Evolutionary conservation across 768 basidiomycete genomes (phyloP).

Genomic region (Collybiopsis luxurians): DNA sequence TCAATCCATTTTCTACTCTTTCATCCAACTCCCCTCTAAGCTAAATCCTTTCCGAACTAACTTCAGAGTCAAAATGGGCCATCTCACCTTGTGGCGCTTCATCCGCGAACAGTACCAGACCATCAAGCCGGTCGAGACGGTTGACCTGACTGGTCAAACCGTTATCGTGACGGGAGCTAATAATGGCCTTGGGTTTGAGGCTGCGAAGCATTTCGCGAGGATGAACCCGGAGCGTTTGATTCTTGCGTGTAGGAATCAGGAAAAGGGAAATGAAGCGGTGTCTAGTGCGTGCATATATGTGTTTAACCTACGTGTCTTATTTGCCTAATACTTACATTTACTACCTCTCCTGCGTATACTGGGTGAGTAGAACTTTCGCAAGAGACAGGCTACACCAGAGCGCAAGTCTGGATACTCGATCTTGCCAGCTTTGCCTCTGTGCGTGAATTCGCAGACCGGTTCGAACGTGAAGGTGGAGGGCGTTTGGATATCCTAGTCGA

Average conservation of each 20-base stretch:
- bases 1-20: no score
- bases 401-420: constrained; percentile 28
- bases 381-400: constrained; percentile 19
- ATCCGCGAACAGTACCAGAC: constrained; percentile 2
- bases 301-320: constrained; percentile 17
- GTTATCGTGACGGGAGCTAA: constrained; percentile 30
- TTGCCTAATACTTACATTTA: background rate
- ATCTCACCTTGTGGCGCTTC: background rate
- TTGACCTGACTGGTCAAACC: constrained; percentile 25
- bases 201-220: no score
- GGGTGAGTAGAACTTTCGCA: constrained; percentile 24
- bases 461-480: constrained; percentile 2
- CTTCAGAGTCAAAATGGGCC: no score
- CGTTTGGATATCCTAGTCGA: constrained; percentile 28
- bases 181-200: constrained; percentile 29
- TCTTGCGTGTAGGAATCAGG: constrained; percentile 23
- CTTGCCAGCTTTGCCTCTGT: constrained; percentile 26
- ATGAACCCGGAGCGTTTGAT: constrained; percentile 28
- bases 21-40: no score
- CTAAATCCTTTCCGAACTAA: no score
- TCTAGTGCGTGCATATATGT: constrained; percentile 15
- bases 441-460: constrained; percentile 24
- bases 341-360: constrained; percentile 6
- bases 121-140: constrained; percentile 13
- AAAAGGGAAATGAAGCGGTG: constrained; percentile 18